A percentile compares a stretch with the other conserved stretches of the same genome.
These are phyloP conservation scores for Ramalina peruviana DNA, from an alignment of 495 filamentous ascomycete genomes.

Conservation along the genomic window DNA sequence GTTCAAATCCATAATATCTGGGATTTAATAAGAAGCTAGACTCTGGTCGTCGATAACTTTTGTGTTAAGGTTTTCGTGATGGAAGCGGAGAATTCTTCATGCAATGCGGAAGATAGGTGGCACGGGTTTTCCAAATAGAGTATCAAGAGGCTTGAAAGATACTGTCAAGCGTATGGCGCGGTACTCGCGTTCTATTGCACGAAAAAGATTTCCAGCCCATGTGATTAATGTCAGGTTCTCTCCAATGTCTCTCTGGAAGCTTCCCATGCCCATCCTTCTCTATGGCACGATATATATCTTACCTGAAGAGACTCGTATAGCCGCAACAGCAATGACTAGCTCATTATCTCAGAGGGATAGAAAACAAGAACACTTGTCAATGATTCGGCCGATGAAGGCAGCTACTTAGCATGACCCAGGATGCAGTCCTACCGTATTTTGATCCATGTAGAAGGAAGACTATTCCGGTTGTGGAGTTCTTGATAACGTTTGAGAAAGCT, in stretches of 20 bases:
- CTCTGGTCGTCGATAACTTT: conserved; percentile 10
- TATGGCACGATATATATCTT: neutral
- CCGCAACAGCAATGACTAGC: no score
- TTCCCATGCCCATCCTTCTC: neutral
- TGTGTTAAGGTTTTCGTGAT: conserved; percentile 21
- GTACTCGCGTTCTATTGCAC: conserved; percentile 11
- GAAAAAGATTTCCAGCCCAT: conserved; percentile 14
- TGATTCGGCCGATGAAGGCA: no score
- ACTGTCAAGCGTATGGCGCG: conserved; percentile 14
- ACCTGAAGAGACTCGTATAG: neutral
- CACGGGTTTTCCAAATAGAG: conserved; percentile 1
- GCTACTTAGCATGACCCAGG: no score
- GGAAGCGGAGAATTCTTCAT: conserved; percentile 22
- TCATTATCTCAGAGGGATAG: no score
- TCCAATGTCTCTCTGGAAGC: neutral
- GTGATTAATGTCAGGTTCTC: neutral
- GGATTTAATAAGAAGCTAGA: conserved; percentile 12
- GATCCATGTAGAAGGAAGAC: no score
- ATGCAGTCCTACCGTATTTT: no score
- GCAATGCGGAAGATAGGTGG: conserved; percentile 13
- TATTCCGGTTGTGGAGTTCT: no score
- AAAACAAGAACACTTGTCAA: no score
- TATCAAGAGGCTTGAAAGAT: conserved; percentile 5
- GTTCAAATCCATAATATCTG: neutral
- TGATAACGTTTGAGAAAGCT: no score